Evolutionary conservation across 139 green algal species (phyloP).

Genomic region (Microglena sp.): DNA sequence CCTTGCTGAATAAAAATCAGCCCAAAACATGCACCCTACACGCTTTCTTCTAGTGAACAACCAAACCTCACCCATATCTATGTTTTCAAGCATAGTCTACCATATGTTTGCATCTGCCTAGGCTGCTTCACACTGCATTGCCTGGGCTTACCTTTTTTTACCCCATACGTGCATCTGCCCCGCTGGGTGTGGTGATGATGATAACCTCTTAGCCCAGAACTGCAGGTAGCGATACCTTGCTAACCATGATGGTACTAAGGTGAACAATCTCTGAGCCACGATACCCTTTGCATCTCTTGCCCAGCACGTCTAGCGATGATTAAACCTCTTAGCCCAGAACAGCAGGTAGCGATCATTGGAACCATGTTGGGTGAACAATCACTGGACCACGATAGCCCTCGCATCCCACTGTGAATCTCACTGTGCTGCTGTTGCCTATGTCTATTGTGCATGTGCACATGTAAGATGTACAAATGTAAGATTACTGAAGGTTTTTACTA

Average conservation of each 20-base stretch:
- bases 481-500: too few relatives aligned
- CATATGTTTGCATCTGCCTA: too few relatives aligned
- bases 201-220: neutral
- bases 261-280: conserved; percentile 41
- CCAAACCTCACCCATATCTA: too few relatives aligned
- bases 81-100: too few relatives aligned
- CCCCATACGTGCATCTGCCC: neutral
- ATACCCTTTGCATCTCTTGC: neutral
- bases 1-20: too few relatives aligned
- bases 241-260: conserved; percentile 7
- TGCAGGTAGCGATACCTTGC: neutral
- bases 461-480: too few relatives aligned
- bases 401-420: neutral
- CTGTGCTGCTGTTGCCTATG: neutral
- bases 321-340: neutral
- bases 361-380: neutral
- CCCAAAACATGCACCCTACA: too few relatives aligned
- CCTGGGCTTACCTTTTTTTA: too few relatives aligned
- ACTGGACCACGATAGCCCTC: neutral
- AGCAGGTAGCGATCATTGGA: neutral
- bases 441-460: neutral
- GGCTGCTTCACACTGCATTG: too few relatives aligned
- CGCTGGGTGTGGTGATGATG: neutral
- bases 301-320: neutral
- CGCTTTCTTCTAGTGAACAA: too few relatives aligned